Evolutionary conservation across 2,329 filamentous ascomycete species (phyloP), one percentile per base, ranked within the genome.

Genomic region (Trichoderma brevicompactum): DNA sequence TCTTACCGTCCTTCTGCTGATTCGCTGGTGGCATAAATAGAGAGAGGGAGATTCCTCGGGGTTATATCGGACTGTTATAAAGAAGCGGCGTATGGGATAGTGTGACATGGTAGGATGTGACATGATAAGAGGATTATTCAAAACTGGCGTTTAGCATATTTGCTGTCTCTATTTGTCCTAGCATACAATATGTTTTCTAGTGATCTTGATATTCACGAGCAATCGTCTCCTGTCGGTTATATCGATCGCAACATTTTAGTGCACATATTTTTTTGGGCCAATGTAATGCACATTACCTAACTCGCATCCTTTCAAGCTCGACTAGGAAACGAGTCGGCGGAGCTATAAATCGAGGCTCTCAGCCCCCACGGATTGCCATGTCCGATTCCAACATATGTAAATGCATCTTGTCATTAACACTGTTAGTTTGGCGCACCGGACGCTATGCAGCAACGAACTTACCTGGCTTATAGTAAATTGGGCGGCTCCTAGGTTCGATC

Each of bases 391-490:
- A 92, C 78, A 73, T 90, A 84, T 1, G 89, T 91, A 72, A 84
- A 91, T 0, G 85, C 87, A 79, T 92, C 89, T 87, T 38, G 7
- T 12, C 8, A 17, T 41, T n/a, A 32, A 15, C 15, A 19, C 3
- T n/a, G 7, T 38, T 6, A 38, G n/a, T 19, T 46, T 23, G n/a
- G n/a, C n/a, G 5, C 1, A 43, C 41, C 2, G 13, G 5, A 28
- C 17, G 23, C 0, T 23, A 15, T 15, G 34, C 4, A 32, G 19
- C 34, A 4, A 13, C 15, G 13, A 19, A 85, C 75, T 81, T 74
- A 83, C 90, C 89, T 70, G 85, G 85, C 73, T 96, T 96, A 79
- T 96, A 96, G 74, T 92, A 94, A 56, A 95, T 87, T 1, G 81
- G 78, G 52, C 78, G 79, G 4, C 76, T 75, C 55, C 69, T 76